Evolutionary conservation across 1,284 basidiomycete species (phyloP), one percentile per base, ranked within the genome.

Genomic region (Quambalaria eucalypti): DNA sequence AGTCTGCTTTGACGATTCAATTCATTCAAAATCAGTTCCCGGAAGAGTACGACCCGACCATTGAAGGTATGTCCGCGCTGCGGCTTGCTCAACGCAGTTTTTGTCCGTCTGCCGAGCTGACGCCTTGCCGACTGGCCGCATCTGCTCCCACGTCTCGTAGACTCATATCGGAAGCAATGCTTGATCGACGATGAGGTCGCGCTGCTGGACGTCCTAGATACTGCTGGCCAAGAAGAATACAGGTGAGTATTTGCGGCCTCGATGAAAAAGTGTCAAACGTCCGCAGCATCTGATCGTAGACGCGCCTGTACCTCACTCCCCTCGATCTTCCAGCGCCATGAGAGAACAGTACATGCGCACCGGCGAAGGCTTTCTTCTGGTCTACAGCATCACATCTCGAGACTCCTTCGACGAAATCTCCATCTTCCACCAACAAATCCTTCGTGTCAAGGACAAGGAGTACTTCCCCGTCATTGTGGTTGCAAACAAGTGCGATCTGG

Each of bases 191-290:
- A 96, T 36, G 95, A 98, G 78, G 90, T 96, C 25, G 93, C 93
- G 1, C 81, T 97, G 52, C 84, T 99, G 55, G 93, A 99, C 74
- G 92, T 99, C 51, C 83, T 99, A 63, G 93, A 98, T 79, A 98
- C 95, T 2, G 95, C 95, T 49, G 93, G 93, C 47, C 93, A 99
- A 78, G 93, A 99, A 78, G 93, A 98, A 81, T 99, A 98, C 66
- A 77, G 89, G 91, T 93, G 65, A 59, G 87, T 82, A 30, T 19
- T 33, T 21, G 16, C 10, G n/a, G 23, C 4, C 19, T 8, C 49
- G 49, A 46, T 2, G 4, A 7, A 23, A 25, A 19, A 23, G 21
- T 3, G 25, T 46, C 7, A 4, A 26, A 6, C 21, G 42, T 2
- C 25, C 42, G 5, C 42, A n/a, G n/a, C n/a, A n/a, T n/a, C n/a